Percentiles rank a stretch among this genome's conserved stretches.
Conservation (phyloP, 2,329 filamentous ascomycete species). For the Fonsecaea multimorphosa region DNA sequence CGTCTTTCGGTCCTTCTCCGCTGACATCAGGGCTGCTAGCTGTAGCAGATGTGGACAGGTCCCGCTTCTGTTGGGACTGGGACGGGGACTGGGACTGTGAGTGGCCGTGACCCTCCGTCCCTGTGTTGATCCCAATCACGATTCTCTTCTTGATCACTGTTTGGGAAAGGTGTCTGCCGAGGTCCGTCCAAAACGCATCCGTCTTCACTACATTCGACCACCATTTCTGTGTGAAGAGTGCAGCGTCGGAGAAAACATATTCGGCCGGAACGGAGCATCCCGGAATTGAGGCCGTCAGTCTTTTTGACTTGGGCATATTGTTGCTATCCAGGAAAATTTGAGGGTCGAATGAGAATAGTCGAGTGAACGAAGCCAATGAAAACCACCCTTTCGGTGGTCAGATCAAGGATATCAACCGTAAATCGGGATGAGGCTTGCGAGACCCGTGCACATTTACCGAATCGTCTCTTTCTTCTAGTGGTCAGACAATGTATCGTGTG, state of each 20-base stretch:
- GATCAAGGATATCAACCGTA: neutral
- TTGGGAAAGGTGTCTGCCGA: neutral
- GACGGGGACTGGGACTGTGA: too few relatives aligned
- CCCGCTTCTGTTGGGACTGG: too few relatives aligned
- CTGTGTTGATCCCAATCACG: too few relatives aligned
- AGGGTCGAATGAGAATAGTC: neutral
- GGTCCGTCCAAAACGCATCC: neutral
- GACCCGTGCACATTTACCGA: neutral
- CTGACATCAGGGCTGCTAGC: too few relatives aligned
- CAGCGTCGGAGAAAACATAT: neutral
- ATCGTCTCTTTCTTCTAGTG: neutral
- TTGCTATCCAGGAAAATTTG: neutral
- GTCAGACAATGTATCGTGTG: neutral
- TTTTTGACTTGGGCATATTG: neutral
- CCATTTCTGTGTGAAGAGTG: slow-evolving; percentile 1
- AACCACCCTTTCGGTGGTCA: neutral
- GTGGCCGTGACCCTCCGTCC: too few relatives aligned
- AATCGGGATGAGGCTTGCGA: neutral
- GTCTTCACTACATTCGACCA: neutral
- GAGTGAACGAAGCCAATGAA: neutral
- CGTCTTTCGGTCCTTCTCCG: too few relatives aligned
- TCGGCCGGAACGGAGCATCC: neutral
- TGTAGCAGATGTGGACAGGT: too few relatives aligned
- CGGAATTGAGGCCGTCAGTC: neutral
- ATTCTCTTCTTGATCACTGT: neutral